Conservation (phyloP, 2,329 filamentous ascomycete species). For the Scedosporium boydii region DNA sequence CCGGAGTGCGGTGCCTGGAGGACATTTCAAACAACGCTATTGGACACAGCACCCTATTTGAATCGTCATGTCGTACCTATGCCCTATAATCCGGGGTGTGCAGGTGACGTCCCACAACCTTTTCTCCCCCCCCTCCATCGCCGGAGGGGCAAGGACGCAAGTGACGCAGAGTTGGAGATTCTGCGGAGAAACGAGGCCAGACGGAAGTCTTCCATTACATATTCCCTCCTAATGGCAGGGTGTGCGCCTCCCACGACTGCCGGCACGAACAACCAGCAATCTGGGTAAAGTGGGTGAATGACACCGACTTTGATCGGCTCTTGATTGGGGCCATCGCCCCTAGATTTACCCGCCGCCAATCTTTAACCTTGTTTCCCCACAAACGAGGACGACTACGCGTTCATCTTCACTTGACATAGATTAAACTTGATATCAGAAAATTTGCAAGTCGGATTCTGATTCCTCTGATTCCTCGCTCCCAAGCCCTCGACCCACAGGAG, state of each 20-base stretch:
- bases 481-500: neutral
- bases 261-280: neutral
- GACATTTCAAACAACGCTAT: neutral
- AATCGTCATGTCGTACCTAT: neutral
- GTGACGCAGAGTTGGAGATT: neutral
- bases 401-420: conserved; percentile 5
- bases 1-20: neutral
- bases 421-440: neutral
- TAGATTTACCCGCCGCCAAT: conserved; percentile 7
- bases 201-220: conserved; percentile 1
- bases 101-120: too few species aligned
- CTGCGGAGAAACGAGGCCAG: neutral
- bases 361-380: neutral
- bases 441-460: neutral
- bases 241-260: neutral
- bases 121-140: too few species aligned
- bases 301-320: neutral
- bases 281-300: conserved; percentile 5
- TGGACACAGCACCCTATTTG: neutral
- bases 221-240: neutral
- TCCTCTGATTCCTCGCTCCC: neutral
- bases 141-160: neutral
- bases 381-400: neutral
- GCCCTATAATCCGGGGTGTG: too few species aligned
- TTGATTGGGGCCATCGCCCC: neutral